These are phyloP conservation scores for Metschnikowia cerradonensis DNA, from an alignment of 805 yeast species.

Conservation along the genomic window DNA sequence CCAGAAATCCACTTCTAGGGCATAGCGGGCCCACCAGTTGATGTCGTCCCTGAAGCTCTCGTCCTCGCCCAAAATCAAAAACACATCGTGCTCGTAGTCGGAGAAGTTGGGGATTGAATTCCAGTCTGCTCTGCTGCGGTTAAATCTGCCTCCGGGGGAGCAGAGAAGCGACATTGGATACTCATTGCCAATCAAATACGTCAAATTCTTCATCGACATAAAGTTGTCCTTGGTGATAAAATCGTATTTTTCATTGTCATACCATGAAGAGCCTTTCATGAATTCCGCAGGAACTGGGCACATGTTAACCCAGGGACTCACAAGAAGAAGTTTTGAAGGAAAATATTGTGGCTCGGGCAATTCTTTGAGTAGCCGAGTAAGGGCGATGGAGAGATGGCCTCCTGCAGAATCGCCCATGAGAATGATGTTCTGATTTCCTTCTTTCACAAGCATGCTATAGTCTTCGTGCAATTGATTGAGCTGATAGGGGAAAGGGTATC, in stretches of 20 bases:
- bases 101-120: slow-evolving; percentile 27
- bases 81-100: slow-evolving; percentile 24
- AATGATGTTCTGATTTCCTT: slow-evolving; percentile 26
- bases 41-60: slow-evolving; percentile 41
- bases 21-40: slow-evolving; percentile 31
- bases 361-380: slow-evolving; percentile 25
- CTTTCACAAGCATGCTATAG: slow-evolving; percentile 19
- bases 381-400: slow-evolving; percentile 32
- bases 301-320: slow-evolving; percentile 40
- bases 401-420: slow-evolving; percentile 44
- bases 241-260: slow-evolving; percentile 23
- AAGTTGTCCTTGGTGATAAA: slow-evolving; percentile 13
- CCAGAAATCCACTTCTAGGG: slow-evolving; percentile 17
- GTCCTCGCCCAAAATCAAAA: slow-evolving; percentile 38
- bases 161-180: slow-evolving; percentile 15
- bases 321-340: slow-evolving; percentile 26
- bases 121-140: slow-evolving; percentile 30
- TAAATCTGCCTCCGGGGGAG: slow-evolving; percentile 26
- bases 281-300: slow-evolving; percentile 19
- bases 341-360: slow-evolving; percentile 12
- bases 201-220: slow-evolving; percentile 7
- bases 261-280: slow-evolving; percentile 31
- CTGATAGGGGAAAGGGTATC: slow-evolving; percentile 32
- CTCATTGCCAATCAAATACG: slow-evolving; percentile 9
- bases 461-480: slow-evolving; percentile 27